Percentiles rank a stretch among this genome's conserved stretches.
These are phyloP conservation scores for Helicostylum pulchrum DNA, from an alignment of 192 early-diverging fungal genomes.

Conservation along the genomic window DNA sequence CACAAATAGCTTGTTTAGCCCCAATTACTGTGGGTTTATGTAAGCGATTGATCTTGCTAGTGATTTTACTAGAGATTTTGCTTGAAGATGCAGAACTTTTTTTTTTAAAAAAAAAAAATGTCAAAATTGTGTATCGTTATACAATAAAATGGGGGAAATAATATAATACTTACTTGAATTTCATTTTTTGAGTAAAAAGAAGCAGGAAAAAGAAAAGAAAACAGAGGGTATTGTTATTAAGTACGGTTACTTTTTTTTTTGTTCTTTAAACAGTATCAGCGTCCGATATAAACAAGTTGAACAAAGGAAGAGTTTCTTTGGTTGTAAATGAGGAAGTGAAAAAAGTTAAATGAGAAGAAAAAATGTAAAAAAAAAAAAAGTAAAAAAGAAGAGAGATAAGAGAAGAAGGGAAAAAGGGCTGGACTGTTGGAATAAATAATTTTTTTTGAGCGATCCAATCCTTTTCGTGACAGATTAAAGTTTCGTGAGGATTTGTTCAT, in stretches of 20 bases:
- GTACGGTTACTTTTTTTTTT: not conserved
- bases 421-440: conserved; percentile 8
- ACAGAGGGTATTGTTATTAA: not conserved
- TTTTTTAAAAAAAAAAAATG: conserved; percentile 3
- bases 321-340: conserved; percentile 1
- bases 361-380: conserved; percentile 12
- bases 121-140: conserved; percentile 26
- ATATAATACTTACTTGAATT: not conserved
- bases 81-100: not conserved
- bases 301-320: no score
- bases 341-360: conserved; percentile 1
- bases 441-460: conserved; percentile 5
- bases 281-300: not conserved
- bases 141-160: conserved; percentile 15
- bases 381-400: conserved; percentile 5
- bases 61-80: not conserved
- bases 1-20: not conserved
- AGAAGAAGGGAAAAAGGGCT: conserved; percentile 10
- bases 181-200: not conserved
- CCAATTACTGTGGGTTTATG: not conserved
- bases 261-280: not conserved
- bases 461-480: conserved; percentile 20
- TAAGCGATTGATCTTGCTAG: not conserved
- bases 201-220: conserved; percentile 17
- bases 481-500: not conserved